Base-by-base conservation (phyloP, 352 stramenopile species). In the Phytopythium ostracodes region DNA sequence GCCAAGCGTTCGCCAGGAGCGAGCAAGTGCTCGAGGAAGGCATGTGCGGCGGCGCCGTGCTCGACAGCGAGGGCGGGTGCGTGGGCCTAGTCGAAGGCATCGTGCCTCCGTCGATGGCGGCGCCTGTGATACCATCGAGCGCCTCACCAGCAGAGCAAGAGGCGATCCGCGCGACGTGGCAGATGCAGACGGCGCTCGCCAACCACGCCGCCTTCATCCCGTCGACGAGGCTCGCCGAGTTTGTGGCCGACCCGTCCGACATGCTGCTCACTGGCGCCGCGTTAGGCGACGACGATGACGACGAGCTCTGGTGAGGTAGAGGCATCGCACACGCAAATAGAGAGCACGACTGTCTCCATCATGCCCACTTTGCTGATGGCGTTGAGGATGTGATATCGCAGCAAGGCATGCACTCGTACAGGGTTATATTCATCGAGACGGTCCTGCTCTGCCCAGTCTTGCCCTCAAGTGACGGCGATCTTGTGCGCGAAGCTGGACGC, bases 401-500 rank as follows among this genome's bases (percentile, higher is more conserved):
- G 6, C 33, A 38, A 14, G 33, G 33, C 10, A 38, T 38, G 33
- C 14, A 38, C 33, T 38, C 38, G n/a, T n/a, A 44, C 15, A 1
- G 2, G 38, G 20, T 12, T 10, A n/a, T n/a, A 44, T 44, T 44
- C 38, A 44, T n/a, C 14, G 0, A n/a, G 15, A n/a, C 38, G 12
- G 12, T 38, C 38, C 38, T n/a, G 38, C 8, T 5, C 38, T n/a
- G 7, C 38, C 33, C 33, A 38, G 33, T 38, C 33, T 44, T 44
- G 12, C 38, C 12, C 9, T 64, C 77, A 96, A 11, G 88, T 96
- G 36, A 96, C 87, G 18, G 76, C 81, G 65, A 83, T 81, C 63
- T 97, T 97, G 68, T 91, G 85, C 3, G 87, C 81, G 63, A 96
- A 97, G 22, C 84, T 79, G 47, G 86, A 91, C 65, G 82, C 87